Conservation (phyloP, 495 filamentous ascomycete species). For the Lasiosphaeris hirsuta region DNA sequence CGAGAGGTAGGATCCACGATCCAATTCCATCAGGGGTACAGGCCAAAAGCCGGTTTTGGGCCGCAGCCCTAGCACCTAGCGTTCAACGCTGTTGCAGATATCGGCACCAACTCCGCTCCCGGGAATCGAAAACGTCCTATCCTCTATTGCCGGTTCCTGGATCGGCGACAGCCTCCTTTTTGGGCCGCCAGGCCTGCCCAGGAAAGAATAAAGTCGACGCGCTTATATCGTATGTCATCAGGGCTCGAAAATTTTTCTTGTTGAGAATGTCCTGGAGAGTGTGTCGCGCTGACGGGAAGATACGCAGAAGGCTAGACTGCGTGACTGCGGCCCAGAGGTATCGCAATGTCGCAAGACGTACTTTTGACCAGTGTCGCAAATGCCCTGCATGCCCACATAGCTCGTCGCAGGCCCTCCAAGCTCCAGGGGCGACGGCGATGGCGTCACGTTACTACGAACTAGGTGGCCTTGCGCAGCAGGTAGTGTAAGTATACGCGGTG, state of each 20-base stretch:
- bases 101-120: not conserved
- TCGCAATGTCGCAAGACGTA: too few species aligned
- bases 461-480: too few species aligned
- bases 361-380: too few species aligned
- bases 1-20: too few species aligned
- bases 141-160: not conserved
- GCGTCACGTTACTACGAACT: too few species aligned
- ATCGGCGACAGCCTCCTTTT: not conserved
- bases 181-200: not conserved
- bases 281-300: conserved; percentile 2
- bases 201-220: not conserved
- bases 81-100: too few species aligned
- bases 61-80: not conserved
- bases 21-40: too few species aligned
- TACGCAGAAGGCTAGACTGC: not conserved
- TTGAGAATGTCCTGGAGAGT: conserved; percentile 3
- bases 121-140: not conserved
- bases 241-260: conserved; percentile 2
- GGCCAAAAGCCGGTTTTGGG: too few species aligned
- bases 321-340: not conserved
- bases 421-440: too few species aligned
- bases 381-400: too few species aligned
- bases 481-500: too few species aligned
- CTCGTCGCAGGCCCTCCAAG: too few species aligned
- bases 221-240: conserved; percentile 2